Evolutionary conservation across 768 basidiomycete species (phyloP).

Genomic region (Macrolepiota albuminosa): DNA sequence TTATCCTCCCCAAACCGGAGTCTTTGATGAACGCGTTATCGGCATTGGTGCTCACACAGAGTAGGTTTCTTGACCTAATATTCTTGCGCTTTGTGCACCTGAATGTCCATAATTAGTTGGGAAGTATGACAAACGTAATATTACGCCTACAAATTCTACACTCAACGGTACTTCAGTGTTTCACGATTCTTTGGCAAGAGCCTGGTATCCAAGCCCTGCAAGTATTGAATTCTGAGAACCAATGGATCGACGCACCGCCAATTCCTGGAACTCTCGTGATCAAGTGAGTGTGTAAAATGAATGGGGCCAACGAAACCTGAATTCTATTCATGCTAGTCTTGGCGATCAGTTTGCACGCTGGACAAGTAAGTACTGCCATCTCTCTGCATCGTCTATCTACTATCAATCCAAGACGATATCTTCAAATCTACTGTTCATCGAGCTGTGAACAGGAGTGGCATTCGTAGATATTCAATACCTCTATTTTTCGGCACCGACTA

Average conservation of each 20-base stretch:
- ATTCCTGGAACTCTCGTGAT: constrained; percentile 82
- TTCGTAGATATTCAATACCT: constrained; percentile 77
- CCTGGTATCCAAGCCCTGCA: constrained; percentile 72
- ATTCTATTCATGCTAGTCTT: constrained; percentile 35
- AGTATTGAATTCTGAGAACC: constrained; percentile 67
- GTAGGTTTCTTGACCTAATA: constrained; percentile 28
- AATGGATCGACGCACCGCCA: constrained; percentile 81
- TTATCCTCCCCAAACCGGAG: constrained; percentile 61
- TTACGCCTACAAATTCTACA: background rate
- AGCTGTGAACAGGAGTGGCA: constrained; percentile 71
- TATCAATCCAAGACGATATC: constrained; percentile 58
- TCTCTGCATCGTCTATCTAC: background rate
- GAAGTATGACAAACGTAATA: constrained; percentile 30
- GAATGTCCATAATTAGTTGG: constrained; percentile 30
- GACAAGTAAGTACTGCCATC: constrained; percentile 55
- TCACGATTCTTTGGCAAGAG: constrained; percentile 84
- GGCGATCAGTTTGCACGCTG: constrained; percentile 87
- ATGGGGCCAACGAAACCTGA: background rate
- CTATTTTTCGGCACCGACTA: constrained; percentile 91
- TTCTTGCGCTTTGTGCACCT: background rate
- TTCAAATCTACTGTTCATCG: constrained; percentile 91
- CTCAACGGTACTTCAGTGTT: constrained; percentile 43
- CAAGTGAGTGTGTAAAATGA: constrained; percentile 49
- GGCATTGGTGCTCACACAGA: constrained; percentile 79
- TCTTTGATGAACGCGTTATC: constrained; percentile 47